A percentile compares a stretch with the other conserved stretches of the same genome.
These are phyloP conservation scores for Nadsonia starkeyi-henricii DNA, from an alignment of 1,139 yeast species.

Conservation along the genomic window DNA sequence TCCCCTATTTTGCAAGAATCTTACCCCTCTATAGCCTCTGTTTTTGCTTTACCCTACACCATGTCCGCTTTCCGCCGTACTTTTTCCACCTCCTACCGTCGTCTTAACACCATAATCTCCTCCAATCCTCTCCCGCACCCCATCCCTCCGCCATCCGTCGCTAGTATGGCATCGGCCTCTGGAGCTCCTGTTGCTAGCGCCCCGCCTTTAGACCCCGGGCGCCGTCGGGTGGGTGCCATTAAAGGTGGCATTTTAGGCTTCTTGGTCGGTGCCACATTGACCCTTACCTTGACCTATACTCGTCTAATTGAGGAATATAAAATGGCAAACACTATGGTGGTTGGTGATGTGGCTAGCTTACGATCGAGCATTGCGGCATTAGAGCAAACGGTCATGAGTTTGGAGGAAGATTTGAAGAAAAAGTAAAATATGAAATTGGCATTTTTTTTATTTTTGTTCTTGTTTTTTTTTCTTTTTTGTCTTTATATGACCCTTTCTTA, in stretches of 20 bases:
- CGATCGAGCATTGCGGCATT: neutral
- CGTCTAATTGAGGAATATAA: neutral
- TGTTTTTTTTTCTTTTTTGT: no score
- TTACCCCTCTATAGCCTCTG: no score
- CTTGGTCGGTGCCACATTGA: neutral
- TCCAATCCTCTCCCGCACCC: neutral
- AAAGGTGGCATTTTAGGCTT: neutral
- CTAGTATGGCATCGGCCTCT: no score
- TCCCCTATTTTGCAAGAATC: no score
- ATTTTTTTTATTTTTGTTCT: no score
- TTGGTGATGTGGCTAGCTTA: neutral
- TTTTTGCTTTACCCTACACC: no score
- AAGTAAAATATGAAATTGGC: no score
- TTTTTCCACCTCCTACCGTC: neutral
- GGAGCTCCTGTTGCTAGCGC: neutral
- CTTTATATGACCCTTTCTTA: no score
- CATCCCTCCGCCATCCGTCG: neutral
- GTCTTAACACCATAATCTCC: neutral
- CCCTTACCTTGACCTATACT: neutral
- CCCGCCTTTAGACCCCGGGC: neutral
- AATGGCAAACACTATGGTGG: neutral
- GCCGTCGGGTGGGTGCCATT: neutral
- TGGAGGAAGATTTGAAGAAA: no score
- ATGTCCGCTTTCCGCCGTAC: neutral
- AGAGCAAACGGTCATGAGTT: neutral